These are phyloP conservation scores for Pontederia paniculata DNA, from an alignment of 176 grass and related monocot genomes.

Conservation along the genomic window DNA sequence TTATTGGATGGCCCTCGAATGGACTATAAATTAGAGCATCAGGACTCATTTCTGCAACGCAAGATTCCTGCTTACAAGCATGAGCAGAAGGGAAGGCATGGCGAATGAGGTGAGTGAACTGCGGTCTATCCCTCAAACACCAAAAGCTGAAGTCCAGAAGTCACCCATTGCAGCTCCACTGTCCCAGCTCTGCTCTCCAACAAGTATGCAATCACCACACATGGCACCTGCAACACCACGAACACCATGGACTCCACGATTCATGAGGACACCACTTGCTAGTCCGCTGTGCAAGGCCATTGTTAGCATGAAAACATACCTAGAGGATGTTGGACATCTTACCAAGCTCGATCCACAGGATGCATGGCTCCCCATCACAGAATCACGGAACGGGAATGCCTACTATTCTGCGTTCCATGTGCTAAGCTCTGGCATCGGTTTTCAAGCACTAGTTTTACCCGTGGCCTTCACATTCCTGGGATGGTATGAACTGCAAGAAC, in stretches of 20 bases:
- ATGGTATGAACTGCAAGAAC: constrained; percentile 47
- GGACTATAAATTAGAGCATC: not conserved
- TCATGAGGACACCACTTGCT: constrained; percentile 34
- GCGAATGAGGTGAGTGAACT: constrained; percentile 43
- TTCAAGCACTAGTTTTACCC: constrained; percentile 86
- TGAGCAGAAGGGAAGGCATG: constrained; percentile 19
- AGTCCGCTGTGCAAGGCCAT: constrained; percentile 59
- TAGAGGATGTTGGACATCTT: constrained; percentile 69
- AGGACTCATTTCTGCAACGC: too few species aligned
- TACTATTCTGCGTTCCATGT: constrained; percentile 96
- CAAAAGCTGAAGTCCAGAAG: constrained; percentile 12
- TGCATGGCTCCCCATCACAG: constrained; percentile 96
- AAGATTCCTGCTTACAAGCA: not conserved
- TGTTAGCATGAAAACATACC: constrained; percentile 40
- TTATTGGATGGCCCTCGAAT: too few species aligned
- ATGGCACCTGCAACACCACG: not conserved
- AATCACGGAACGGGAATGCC: constrained; percentile 81
- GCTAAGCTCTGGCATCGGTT: constrained; percentile 92
- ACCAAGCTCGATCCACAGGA: constrained; percentile 63
- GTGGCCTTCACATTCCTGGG: constrained; percentile 66
- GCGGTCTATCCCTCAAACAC: constrained; percentile 41
- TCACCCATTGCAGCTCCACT: constrained; percentile 45
- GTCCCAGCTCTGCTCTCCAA: constrained; percentile 51
- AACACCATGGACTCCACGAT: constrained; percentile 36
- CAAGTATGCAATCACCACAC: constrained; percentile 5